Conservation (phyloP, 1,284 basidiomycete species). For the Austropuccinia psidii region DNA sequence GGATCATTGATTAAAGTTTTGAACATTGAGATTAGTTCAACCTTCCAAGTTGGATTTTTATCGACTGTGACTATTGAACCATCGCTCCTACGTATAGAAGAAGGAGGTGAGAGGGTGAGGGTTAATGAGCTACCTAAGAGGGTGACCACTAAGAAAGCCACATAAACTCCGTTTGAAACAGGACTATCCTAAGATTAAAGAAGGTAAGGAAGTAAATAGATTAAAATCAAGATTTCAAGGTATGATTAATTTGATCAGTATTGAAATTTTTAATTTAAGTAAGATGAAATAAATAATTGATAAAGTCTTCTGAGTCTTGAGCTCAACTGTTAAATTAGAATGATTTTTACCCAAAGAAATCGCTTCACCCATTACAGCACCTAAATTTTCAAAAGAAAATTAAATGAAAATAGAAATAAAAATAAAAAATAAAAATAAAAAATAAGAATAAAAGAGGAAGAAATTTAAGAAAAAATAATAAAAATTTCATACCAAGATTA, state of each 20-base stretch:
- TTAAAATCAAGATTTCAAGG: neutral
- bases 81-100: slow-evolving; percentile 40
- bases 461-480: neutral
- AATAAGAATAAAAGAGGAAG: neutral
- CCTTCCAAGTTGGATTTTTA: slow-evolving; percentile 42
- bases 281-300: neutral
- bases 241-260: neutral
- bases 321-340: slow-evolving; percentile 17
- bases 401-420: neutral
- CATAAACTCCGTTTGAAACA: slow-evolving; percentile 39
- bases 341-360: slow-evolving; percentile 24
- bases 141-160: slow-evolving; percentile 40
- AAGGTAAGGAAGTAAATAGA: neutral
- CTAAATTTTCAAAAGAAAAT: neutral
- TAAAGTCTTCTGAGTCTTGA: too few relatives aligned
- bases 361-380: slow-evolving; percentile 36
- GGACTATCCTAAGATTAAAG: slow-evolving; percentile 9
- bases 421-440: neutral
- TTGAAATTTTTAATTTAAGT: neutral
- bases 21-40: slow-evolving; percentile 40
- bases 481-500: slow-evolving; percentile 20
- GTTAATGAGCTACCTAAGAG: slow-evolving; percentile 30
- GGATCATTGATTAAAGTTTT: slow-evolving; percentile 39
- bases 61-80: slow-evolving; percentile 41
- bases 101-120: slow-evolving; percentile 25